Conservation (phyloP, 2,329 filamentous ascomycete genomes). For the Cryphonectria radicalis region DNA sequence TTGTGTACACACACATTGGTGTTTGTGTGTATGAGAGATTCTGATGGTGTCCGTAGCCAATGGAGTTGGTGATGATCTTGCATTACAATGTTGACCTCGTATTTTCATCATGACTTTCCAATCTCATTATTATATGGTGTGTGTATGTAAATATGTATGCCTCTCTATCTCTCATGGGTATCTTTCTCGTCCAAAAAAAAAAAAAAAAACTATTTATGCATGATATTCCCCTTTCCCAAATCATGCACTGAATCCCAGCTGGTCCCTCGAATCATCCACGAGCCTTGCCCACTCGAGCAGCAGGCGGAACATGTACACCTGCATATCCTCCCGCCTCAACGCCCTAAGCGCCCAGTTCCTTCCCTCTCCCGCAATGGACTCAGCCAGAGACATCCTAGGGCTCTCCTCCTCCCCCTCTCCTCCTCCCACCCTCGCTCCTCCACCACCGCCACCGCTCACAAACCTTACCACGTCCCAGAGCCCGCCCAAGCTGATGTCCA, state of each 20-base stretch:
- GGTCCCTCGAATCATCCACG: slow-evolving; percentile 45
- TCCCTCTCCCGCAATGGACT: slow-evolving; percentile 56
- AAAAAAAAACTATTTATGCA: no score
- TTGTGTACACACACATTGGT: slow-evolving; percentile 24
- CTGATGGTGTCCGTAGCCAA: slow-evolving; percentile 20
- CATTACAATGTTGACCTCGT: background rate
- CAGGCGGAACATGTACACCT: slow-evolving; percentile 60
- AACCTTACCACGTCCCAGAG: slow-evolving; percentile 37
- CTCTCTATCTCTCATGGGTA: background rate
- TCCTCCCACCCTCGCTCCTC: background rate
- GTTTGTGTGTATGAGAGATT: slow-evolving; percentile 18
- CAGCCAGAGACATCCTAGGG: slow-evolving; percentile 40
- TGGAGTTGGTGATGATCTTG: slow-evolving; percentile 19
- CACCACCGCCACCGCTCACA: slow-evolving; percentile 33
- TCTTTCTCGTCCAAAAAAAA: background rate
- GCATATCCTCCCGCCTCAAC: slow-evolving; percentile 61
- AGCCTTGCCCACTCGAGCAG: slow-evolving; percentile 53
- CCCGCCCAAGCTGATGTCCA: slow-evolving; percentile 50
- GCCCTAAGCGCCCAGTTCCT: slow-evolving; percentile 59
- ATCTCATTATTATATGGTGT: background rate
- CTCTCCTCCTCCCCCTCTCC: background rate
- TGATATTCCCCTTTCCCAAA: background rate
- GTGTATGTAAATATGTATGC: background rate
- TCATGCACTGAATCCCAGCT: slow-evolving; percentile 38
- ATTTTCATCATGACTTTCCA: no score